These are phyloP conservation scores for Butyriboletus appendiculatus DNA, from an alignment of 1,284 basidiomycete species.

Conservation along the genomic window DNA sequence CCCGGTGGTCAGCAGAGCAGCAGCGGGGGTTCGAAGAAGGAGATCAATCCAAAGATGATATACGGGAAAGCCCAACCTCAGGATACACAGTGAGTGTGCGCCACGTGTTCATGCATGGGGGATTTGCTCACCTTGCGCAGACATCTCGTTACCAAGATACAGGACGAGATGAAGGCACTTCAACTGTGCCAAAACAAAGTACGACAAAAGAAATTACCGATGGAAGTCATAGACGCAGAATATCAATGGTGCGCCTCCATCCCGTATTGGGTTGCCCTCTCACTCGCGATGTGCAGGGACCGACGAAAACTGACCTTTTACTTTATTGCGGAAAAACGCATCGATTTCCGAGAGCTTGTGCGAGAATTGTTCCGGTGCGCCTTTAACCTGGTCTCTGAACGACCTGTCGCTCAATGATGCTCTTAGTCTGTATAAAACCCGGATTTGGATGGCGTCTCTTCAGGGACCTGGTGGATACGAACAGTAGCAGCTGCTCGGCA, in stretches of 20 bases:
- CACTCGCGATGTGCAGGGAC: constrained; percentile 58
- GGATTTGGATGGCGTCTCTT: constrained; percentile 75
- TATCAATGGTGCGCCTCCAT: constrained; percentile 84
- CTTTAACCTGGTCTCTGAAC: neutral
- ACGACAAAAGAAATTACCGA: constrained; percentile 88
- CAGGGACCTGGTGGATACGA: constrained; percentile 44
- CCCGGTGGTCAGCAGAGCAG: constrained; percentile 42
- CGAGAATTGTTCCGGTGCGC: constrained; percentile 84
- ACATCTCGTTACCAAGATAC: constrained; percentile 74
- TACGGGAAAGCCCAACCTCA: constrained; percentile 88
- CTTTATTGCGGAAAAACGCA: constrained; percentile 93
- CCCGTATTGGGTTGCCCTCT: neutral
- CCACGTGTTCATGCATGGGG: neutral
- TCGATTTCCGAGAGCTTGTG: constrained; percentile 96
- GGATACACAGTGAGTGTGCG: constrained; percentile 75
- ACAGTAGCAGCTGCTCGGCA: constrained; percentile 29
- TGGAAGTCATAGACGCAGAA: constrained; percentile 98
- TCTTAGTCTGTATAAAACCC: constrained; percentile 67
- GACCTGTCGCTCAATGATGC: neutral
- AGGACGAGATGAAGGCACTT: constrained; percentile 92
- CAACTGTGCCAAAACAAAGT: constrained; percentile 92
- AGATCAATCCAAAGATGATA: constrained; percentile 96
- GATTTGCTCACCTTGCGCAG: constrained; percentile 40
- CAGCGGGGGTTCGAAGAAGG: constrained; percentile 60
- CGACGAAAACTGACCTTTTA: constrained; percentile 98